Conservation (phyloP, 1,284 basidiomycete species). For the Melanopsichium pennsylvanicum region DNA sequence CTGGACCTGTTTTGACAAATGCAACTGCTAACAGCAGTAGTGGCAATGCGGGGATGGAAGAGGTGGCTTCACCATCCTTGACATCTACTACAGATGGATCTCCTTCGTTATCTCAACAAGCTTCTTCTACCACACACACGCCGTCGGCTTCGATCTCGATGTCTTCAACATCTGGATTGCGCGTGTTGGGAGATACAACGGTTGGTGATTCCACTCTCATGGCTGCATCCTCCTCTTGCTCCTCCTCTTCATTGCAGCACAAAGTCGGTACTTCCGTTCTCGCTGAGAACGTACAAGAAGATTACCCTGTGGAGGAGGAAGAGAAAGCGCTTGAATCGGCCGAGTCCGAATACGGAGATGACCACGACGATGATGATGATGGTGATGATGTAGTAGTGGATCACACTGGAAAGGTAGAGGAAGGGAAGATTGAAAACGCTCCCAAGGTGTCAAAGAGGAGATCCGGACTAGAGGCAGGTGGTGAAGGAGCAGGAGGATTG, state of each 20-base stretch:
- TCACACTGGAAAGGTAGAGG: no score
- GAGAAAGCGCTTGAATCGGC: slow-evolving; percentile 7
- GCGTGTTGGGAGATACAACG: slow-evolving; percentile 5
- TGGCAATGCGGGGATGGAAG: background rate
- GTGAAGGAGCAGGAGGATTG: background rate
- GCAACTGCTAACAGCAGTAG: background rate
- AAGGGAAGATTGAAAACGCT: slow-evolving; percentile 7
- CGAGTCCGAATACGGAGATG: slow-evolving; percentile 6
- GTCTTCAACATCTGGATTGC: slow-evolving; percentile 6
- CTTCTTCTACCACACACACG: slow-evolving; percentile 11
- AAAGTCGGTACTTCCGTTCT: no score
- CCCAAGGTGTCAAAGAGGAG: no score
- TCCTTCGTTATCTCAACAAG: slow-evolving; percentile 13
- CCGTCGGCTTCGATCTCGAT: slow-evolving; percentile 15
- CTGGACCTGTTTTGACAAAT: background rate
- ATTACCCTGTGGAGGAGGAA: background rate
- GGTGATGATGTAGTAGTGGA: no score
- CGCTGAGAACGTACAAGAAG: background rate
- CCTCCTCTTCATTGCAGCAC: no score
- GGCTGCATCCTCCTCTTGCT: background rate
- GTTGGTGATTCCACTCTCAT: slow-evolving; percentile 15
- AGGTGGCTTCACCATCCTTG: slow-evolving; percentile 8
- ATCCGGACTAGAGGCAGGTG: background rate
- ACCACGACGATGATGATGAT: no score
- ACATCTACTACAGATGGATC: slow-evolving; percentile 12